phyloP scores from a whole-genome alignment of 2,329 filamentous ascomycete genomes.

The Colletotrichum chrysophilum region DNA sequence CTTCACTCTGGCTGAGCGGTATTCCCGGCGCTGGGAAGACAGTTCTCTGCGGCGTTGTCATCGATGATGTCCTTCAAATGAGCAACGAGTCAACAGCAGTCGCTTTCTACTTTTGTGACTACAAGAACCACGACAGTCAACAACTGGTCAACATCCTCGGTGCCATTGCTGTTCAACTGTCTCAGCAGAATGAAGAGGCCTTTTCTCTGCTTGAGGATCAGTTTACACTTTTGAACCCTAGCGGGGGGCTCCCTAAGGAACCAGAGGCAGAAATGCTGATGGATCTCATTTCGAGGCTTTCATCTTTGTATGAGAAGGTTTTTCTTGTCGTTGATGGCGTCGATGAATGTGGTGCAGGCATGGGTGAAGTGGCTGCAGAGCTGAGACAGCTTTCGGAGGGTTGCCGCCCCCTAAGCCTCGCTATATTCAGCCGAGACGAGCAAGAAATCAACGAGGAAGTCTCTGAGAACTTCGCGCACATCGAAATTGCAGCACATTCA shows the following conservation, averaged over 20 bases:
- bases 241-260: rapidly evolving
- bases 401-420: rapidly evolving
- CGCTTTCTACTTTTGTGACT: not conserved
- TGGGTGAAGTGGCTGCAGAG: not conserved
- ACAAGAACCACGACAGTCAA: not conserved
- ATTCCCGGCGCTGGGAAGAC: not conserved
- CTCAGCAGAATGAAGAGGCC: not conserved
- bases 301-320: not conserved
- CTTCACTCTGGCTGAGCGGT: not conserved
- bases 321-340: not conserved
- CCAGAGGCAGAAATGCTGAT: not conserved
- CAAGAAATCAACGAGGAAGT: not conserved
- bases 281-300: not conserved
- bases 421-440: not conserved
- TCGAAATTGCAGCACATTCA: not conserved
- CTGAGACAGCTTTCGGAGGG: not conserved
- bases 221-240: not conserved
- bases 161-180: not conserved
- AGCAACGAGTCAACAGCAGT: not conserved
- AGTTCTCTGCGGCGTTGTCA: not conserved
- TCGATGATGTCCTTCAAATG: not conserved
- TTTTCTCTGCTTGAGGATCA: not conserved
- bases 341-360: not conserved
- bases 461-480: not conserved
- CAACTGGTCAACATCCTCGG: not conserved